These are phyloP conservation scores for Solanum lycopersicoides DNA, from an alignment of 257 asterid genomes.

Conservation along the genomic window DNA sequence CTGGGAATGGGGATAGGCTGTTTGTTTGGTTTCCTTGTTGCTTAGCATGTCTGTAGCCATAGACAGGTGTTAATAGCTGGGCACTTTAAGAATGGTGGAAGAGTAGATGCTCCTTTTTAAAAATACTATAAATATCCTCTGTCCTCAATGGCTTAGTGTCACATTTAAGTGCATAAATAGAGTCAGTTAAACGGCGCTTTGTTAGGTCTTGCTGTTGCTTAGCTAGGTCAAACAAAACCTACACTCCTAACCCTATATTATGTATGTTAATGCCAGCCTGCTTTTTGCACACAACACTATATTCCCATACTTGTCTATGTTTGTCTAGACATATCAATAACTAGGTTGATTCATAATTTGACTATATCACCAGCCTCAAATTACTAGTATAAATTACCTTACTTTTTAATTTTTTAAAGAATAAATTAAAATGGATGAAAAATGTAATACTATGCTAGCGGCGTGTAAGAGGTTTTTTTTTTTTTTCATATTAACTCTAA, in stretches of 20 bases:
- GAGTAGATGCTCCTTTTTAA: background rate
- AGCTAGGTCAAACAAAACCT: background rate
- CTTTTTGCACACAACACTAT: background rate
- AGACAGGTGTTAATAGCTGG: constrained; percentile 21
- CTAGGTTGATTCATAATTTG: too few relatives aligned
- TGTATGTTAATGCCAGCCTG: background rate
- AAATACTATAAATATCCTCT: background rate
- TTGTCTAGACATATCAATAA: too few relatives aligned
- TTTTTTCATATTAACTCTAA: too few relatives aligned
- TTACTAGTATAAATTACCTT: too few relatives aligned
- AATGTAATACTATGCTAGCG: too few relatives aligned
- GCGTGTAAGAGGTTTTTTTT: too few relatives aligned
- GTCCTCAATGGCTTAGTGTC: background rate
- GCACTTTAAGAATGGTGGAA: background rate
- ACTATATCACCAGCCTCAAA: too few relatives aligned
- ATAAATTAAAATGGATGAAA: too few relatives aligned
- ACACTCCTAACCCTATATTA: background rate
- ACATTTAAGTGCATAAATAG: background rate
- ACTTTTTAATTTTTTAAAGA: too few relatives aligned
- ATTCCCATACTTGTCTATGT: too few relatives aligned
- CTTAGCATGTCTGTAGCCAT: constrained; percentile 15
- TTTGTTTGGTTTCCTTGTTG: constrained; percentile 19
- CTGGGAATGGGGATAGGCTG: constrained; percentile 6
- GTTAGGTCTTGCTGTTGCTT: background rate
- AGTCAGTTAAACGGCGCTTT: background rate